Percentiles rank a stretch among this genome's conserved stretches.
Conservation (phyloP, 2,329 filamentous ascomycete genomes). For the Penicillium janthinellum region DNA sequence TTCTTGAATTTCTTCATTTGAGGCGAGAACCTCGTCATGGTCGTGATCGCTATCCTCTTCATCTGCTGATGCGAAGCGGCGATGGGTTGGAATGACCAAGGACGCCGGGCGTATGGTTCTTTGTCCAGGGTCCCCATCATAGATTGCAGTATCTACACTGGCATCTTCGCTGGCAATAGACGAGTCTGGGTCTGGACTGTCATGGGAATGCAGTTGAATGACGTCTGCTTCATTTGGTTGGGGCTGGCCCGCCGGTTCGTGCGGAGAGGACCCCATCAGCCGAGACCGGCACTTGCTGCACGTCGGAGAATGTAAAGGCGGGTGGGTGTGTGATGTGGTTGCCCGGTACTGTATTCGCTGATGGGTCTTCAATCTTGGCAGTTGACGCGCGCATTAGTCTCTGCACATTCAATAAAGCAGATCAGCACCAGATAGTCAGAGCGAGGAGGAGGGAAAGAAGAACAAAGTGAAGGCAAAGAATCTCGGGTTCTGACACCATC, state of each 20-base stretch:
- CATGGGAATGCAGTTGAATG: conserved; percentile 3
- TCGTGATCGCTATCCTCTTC: conserved; percentile 22
- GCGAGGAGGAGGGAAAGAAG: not conserved
- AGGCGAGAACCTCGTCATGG: conserved; percentile 10
- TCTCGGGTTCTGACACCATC: conserved; percentile 18
- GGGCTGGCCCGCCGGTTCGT: conserved; percentile 13
- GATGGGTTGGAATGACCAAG: conserved; percentile 10
- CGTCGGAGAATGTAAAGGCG: too few relatives aligned
- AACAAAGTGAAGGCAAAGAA: conserved; percentile 3
- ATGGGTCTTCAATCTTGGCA: not conserved
- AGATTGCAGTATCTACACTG: conserved; percentile 24
- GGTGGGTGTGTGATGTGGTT: not conserved
- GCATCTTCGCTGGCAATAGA: conserved; percentile 19
- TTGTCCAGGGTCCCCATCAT: conserved; percentile 9
- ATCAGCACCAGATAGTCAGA: not conserved
- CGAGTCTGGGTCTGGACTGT: conserved; percentile 2
- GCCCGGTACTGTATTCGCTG: not conserved
- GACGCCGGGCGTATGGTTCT: conserved; percentile 19
- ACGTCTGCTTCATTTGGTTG: conserved; percentile 3
- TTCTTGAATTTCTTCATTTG: conserved; percentile 11
- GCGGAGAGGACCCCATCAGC: conserved; percentile 24
- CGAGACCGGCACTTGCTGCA: not conserved
- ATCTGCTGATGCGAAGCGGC: conserved; percentile 20
- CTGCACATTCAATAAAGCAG: not conserved
- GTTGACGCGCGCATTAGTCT: too few relatives aligned